Evolutionary conservation across 2,329 filamentous ascomycete species (phyloP), one percentile per base, ranked within the genome.

Genomic region (Lasiodiplodia gonubiensis): DNA sequence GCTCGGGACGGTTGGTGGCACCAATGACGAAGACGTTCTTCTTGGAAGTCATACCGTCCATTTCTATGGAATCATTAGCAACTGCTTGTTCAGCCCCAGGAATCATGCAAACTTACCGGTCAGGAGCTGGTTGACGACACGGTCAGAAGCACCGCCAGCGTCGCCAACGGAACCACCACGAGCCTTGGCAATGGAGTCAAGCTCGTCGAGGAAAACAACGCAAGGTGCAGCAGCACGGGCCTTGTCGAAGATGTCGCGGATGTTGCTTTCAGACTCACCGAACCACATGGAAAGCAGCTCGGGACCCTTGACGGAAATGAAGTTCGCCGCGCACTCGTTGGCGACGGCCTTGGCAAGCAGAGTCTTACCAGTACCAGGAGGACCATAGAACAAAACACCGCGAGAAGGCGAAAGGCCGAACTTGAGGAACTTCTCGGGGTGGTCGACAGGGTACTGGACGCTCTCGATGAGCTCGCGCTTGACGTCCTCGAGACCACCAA

Each of bases 21-120:
- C 95, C 95, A 75, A 99, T 99, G 72, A 99, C 95, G 83, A 99
- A 99, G 71, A 99, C 95, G 80, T 99, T 99, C 92, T 99, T 99
- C 92, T 99, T 99, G 48, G 94, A 97, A 54, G 94, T 98, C 94
- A 98, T 98, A 76, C 94, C 94, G 74, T 98, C 94, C 94, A 98
- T 97, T 88, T 98, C 93, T 91, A 71, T 52, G 70, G 25, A 35
- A 55, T 53, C 2, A 74, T 88, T 81, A 89, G 84, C 74, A 68
- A 37, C 1, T 35, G 25, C n/a, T 57, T 2, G 39, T 25, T 16
- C 18, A 2, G 11, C 25, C 33, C 30, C n/a, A 4, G 7, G 12
- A 52, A n/a, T 37, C 18, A 65, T 11, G 74, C 14, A 55, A 54
- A 84, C 89, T 87, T 88, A 92, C 91, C 93, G 73, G 95, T 99